Base-by-base conservation (phyloP, 306 rosid species). In the Myrica gale region DNA sequence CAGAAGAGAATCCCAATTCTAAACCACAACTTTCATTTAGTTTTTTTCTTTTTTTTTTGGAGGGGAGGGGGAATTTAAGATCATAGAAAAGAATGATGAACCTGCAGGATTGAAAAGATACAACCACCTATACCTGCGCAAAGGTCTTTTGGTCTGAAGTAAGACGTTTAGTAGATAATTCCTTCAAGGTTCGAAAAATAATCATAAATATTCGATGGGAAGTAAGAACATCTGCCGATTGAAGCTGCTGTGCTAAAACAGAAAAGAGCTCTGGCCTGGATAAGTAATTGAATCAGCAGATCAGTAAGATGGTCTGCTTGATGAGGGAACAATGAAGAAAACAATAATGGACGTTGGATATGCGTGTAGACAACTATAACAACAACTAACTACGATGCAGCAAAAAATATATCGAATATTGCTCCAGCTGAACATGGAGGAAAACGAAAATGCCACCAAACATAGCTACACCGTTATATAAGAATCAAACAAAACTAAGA, bases 251-350 rank as follows among this genome's bases (percentile, higher is more conserved):
- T 20, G 93, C 92, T 82, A 95, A 90, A 76, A 80, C 88, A 74
- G 90, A 78, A 78, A 95, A 92, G 81, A 95, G 87, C 80, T 95
- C 97, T 77, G 97, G 86, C 98, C 98, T 92, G 96, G 26, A 88
- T 75, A 80, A 79, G 75, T 69, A 89, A 88, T 81, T 79, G 69
- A 41, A 65, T 80, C 61, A 73, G 79, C 67, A 78, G 68, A 82
- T 89, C 77, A 89, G 74, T 52, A 79, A 80, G 62, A 63, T 81
- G 79, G 83, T 71, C 71, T 65, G 60, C 81, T 80, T 73, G 56
- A 65, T 43, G 61, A 55, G 44, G 55, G 69, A 79, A 77, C 54
- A 55, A 16, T n/a, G 48, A 79, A 82, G 60, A 41, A 7, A 48
- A 48, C 53, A 32, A 74, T 65, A 71, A 63, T 32, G 58, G 37